Evolutionary conservation across 2,329 filamentous ascomycete genomes (phyloP), one percentile per base, ranked within the genome.

Genomic region (Coleophoma eucalyptorum): DNA sequence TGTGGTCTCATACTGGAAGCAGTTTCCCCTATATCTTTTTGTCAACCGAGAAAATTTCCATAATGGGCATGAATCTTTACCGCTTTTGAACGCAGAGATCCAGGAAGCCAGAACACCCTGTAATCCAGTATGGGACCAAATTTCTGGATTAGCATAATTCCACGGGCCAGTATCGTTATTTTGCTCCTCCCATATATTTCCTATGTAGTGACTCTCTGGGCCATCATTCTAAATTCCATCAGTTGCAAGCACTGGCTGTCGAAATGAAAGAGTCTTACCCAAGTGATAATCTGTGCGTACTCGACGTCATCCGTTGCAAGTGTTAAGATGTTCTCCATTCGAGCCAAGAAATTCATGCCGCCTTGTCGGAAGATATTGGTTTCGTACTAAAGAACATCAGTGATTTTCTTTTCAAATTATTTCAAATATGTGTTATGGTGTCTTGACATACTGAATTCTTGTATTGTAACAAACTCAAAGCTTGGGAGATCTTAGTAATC

Each of bases 131-230:
- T 55, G 53, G 15, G 61, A 58, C 18, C 50, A 61, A 41, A 47
- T 43, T 40, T 60, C 58, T 38, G 60, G 55, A 49, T 65, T 64
- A 33, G 61, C 62, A 49, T 70, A 70, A 19, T 60, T 53, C 10
- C 60, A 51, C 48, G 66, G 64, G 19, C 61, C 59, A 18, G 52
- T 3, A 35, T 54, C 46, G 31, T 46, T 33, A 35, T 55, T 60
- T 3, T 53, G 26, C 48, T 70, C 67, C 6, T 59, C 50, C 62
- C 64, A 67, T 33, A 63, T 58, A 15, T 61, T 60, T 26, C 67
- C 67, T 37, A 70, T 63, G 55, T 71, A 70, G 54, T 71, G 69
- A 50, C 61, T 64, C 49, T 69, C 67, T 15, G 65, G 63, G 2
- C 63, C 67, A 48, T 69, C 66, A 49, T 70, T 68, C 65, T 38